phyloP scores from a whole-genome alignment of 2,329 filamentous ascomycete species.

The Botryotinia globosa region DNA sequence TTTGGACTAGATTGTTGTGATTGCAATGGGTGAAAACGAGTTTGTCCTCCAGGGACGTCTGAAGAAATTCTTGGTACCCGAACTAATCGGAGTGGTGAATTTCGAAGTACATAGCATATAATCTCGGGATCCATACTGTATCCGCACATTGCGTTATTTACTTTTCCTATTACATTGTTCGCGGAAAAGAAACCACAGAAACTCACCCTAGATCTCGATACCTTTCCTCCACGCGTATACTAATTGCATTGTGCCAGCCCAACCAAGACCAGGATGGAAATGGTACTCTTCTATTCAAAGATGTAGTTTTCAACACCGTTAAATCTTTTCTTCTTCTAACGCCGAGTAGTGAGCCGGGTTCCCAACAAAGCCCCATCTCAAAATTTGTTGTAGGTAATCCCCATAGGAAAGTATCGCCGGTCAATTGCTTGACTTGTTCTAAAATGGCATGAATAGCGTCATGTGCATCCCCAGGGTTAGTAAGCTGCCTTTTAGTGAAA shows the following conservation, averaged over 20 bases:
- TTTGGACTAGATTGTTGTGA: not conserved
- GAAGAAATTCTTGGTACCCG: not conserved
- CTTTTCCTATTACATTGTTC: not conserved
- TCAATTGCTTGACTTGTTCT: not conserved
- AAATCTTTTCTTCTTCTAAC: not conserved
- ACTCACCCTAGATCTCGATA: slow-evolving; percentile 1
- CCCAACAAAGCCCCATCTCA: slow-evolving; percentile 3
- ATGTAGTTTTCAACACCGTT: not conserved
- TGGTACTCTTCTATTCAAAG: not conserved
- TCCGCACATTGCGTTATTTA: not conserved
- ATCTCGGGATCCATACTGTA: not conserved
- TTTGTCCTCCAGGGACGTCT: not conserved
- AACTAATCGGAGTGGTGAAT: not conserved
- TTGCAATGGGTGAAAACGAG: not conserved
- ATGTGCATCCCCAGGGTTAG: not conserved
- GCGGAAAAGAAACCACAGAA: not conserved
- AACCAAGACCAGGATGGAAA: slow-evolving; percentile 11
- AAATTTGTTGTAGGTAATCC: not conserved
- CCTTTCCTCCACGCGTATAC: not conserved
- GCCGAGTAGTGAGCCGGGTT: not conserved
- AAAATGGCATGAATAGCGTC: not conserved
- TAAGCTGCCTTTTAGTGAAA: not conserved
- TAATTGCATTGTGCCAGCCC: not conserved
- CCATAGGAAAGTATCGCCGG: not conserved
- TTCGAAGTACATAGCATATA: slow-evolving; percentile 5